Evolutionary conservation across 176 grass and related monocot species (phyloP), one percentile per base, ranked within the genome.

Genomic region (Phoenix dactylifera): DNA sequence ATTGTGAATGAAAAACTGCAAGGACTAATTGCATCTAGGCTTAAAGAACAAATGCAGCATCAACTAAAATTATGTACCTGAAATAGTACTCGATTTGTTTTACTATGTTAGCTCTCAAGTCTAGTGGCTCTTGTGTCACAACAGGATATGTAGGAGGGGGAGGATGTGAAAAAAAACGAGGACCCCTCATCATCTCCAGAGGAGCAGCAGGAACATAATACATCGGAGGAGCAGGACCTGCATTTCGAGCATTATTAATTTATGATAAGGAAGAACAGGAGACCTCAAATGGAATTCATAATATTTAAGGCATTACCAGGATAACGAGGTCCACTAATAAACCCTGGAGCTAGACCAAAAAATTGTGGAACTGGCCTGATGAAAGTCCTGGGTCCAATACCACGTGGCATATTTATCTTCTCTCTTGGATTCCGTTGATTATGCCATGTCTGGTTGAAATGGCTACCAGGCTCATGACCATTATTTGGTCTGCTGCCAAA

Each of bases 51-150:
- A 76, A 67, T 50, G 50, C 6, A 70, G 60, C 1, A 70, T 29
- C 74, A 51, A 15, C 19, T 64, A 60, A 12, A 68, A 55, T 12
- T 67, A 60, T 16, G 72, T 73, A 82, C 87, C 82, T 86, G 71
- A 90, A 86, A 70, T 90, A 86, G 56, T 86, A 90, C 61, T 86
- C 87, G 44, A 90, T 80, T 77, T 83, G 87, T 51, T 63, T 49
- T 51, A 77, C 66, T 80, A 90, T 77, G 18, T 80, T 83, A 80
- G 75, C 59, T 77, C 76, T 82, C 64, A 90, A 79, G 49, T 79
- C 76, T 23, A 16, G 53, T 18, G 4, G 60, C 69, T 86, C 73
- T 29, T 79, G 59, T 55, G 75, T 71, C 51, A 77, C 58, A 64
- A 76, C 69, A 58, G 79, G 65, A 67, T 66, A 22, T 22, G 62